Conservation (phyloP, 352 stramenopile species). For the Globisporangium alternatum region DNA sequence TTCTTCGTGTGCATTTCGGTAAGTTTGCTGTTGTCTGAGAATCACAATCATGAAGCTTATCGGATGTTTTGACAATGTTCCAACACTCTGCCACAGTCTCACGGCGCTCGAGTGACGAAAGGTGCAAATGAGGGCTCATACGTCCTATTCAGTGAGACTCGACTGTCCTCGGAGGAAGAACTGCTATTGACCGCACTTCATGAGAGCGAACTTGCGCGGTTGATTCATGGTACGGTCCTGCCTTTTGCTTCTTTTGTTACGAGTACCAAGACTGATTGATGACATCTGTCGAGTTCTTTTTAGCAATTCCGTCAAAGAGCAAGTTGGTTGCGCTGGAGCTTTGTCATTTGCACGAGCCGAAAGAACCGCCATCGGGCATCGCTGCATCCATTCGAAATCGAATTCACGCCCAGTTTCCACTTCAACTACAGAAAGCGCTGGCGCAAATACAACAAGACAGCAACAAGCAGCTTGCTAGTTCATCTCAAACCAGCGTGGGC, state of each 20-base stretch:
- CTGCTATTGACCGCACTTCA: constrained; percentile 62
- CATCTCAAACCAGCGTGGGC: neutral
- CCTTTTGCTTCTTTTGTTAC: neutral
- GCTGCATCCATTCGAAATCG: constrained; percentile 41
- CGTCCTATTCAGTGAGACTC: constrained; percentile 65
- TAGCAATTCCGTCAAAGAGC: constrained; percentile 55
- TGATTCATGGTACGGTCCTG: constrained; percentile 46
- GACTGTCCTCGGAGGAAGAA: constrained; percentile 68
- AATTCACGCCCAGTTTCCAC: constrained; percentile 40
- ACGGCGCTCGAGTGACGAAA: constrained; percentile 55
- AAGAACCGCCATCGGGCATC: constrained; percentile 32
- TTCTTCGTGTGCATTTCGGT: constrained; percentile 72
- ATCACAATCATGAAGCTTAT: neutral
- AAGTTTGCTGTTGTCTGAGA: constrained; percentile 8
- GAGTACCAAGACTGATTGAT: neutral
- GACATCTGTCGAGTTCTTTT: neutral
- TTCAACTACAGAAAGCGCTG: constrained; percentile 31
- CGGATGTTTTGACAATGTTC: neutral
- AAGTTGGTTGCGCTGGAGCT: constrained; percentile 70
- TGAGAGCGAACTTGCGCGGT: constrained; percentile 51
- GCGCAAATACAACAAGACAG: constrained; percentile 19
- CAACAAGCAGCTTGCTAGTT: neutral
- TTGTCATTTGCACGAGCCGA: constrained; percentile 52
- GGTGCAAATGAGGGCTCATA: constrained; percentile 64
- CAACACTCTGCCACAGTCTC: constrained; percentile 30